A percentile compares a stretch with the other conserved stretches of the same genome.
phyloP scores from a whole-genome alignment of 306 rosid genomes.

The Prunus persica region DNA sequence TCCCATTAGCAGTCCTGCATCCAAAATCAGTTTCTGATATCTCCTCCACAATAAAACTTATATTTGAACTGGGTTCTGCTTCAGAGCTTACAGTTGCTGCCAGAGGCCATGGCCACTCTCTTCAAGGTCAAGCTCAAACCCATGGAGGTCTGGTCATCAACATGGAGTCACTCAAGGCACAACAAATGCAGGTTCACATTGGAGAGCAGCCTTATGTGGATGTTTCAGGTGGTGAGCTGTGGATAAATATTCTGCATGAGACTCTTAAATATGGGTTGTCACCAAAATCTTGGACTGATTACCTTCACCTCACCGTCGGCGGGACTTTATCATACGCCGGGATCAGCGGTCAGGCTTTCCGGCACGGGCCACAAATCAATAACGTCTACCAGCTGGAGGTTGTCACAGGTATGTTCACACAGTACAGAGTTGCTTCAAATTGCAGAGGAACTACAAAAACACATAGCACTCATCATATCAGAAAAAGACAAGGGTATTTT shows the following conservation, averaged over 20 bases:
- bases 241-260: slow-evolving; percentile 88
- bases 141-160: slow-evolving; percentile 67
- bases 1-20: slow-evolving; percentile 73
- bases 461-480: background rate
- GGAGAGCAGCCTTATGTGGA: slow-evolving; percentile 73
- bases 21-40: slow-evolving; percentile 76
- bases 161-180: slow-evolving; percentile 67
- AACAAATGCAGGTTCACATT: slow-evolving; percentile 41
- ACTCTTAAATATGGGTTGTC: slow-evolving; percentile 78
- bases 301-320: slow-evolving; percentile 89
- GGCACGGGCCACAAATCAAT: slow-evolving; percentile 92
- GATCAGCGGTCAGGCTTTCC: slow-evolving; percentile 92
- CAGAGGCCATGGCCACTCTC: slow-evolving; percentile 93
- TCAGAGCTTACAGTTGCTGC: slow-evolving; percentile 76
- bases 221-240: slow-evolving; percentile 87
- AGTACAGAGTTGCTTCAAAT: background rate
- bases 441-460: background rate
- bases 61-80: slow-evolving; percentile 50
- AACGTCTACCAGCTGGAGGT: slow-evolving; percentile 77
- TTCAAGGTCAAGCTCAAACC: slow-evolving; percentile 82
- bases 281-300: slow-evolving; percentile 98
- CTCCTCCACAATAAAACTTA: slow-evolving; percentile 47
- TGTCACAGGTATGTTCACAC: slow-evolving; percentile 67
- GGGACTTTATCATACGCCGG: slow-evolving; percentile 97
- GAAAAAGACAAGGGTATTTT: background rate